Base-by-base conservation (phyloP, 1,139 yeast species). In the Candida frijolesensis region DNA sequence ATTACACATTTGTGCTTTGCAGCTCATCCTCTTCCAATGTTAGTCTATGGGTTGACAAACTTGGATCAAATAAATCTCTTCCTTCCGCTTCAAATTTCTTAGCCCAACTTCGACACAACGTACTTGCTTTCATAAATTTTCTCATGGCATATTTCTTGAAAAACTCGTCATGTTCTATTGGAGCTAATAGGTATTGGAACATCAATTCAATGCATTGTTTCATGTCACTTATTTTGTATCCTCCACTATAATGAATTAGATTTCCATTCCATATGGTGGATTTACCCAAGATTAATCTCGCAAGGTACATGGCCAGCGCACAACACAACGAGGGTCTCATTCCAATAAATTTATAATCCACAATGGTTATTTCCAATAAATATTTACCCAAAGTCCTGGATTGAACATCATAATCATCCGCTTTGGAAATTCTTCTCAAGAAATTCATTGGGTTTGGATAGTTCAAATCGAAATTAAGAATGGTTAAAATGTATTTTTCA, bases 371-470 rank as follows among this genome's bases (percentile, higher is more conserved):
- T 66, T 92, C 98, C 54, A 92, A 72, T 52, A 92, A 74, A 67
- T 90, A 92, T 70, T 92, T 92, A 33, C 96, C 98, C 59, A 92
- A 79, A 12, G 97, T 91, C 67, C 98, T 84, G 48, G 95, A 84
- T 69, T 89, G 94, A 53, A 90, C 89, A 68, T 91, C 96, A 72
- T 91, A 92, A 67, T 89, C 94, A 69, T 92, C 98, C 39, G 98
- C 98, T 68, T 90, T 90, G 46, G 96, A 89, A 51, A 90, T 89
- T 65, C 98, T 82, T 67, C 98, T 83, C 61, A 92, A 74, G 64
- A 91, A 92, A 70, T 91, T 91, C 91, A 92, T 87, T 52, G 98
- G 97, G 64, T 90, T 90, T 49, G 97, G 97, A 64, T 88, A 90
- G 61, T 89, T 87, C 62, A 91, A 77, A 66, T 89, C 89, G 68